Evolutionary conservation across 179 eudicot genomes (phyloP).

Genomic region (Camellia oleifera): DNA sequence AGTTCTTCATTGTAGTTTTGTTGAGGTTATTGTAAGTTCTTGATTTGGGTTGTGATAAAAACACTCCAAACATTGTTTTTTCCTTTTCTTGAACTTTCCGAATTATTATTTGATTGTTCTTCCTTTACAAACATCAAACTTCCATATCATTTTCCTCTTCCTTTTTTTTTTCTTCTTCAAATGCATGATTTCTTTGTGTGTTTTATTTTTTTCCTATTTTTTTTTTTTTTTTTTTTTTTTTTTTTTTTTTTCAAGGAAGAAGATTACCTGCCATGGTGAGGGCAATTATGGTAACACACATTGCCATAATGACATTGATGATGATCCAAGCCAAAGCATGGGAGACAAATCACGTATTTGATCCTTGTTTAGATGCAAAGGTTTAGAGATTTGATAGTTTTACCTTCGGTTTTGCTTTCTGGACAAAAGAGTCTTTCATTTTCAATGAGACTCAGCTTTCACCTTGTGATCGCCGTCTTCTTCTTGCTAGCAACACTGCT

Average conservation of each 20-base stretch:
- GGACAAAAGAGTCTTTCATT: constrained; percentile 38
- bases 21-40: no score
- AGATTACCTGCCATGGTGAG: constrained; percentile 12
- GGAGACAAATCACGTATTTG: constrained; percentile 54
- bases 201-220: background rate
- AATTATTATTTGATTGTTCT: no score
- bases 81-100: no score
- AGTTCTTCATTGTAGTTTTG: no score
- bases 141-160: no score
- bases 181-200: background rate
- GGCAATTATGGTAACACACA: constrained; percentile 13
- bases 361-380: constrained; percentile 66
- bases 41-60: no score
- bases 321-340: constrained; percentile 22
- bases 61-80: no score
- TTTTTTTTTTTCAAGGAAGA: background rate
- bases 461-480: constrained; percentile 70
- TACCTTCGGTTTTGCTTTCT: constrained; percentile 57
- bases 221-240: background rate
- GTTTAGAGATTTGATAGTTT: constrained; percentile 64
- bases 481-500: constrained; percentile 34
- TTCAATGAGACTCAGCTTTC: constrained; percentile 64
- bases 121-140: no score
- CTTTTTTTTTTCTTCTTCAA: no score
- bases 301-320: constrained; percentile 19